Conservation (phyloP, 345 rosid species). For the Linum lewisii region DNA sequence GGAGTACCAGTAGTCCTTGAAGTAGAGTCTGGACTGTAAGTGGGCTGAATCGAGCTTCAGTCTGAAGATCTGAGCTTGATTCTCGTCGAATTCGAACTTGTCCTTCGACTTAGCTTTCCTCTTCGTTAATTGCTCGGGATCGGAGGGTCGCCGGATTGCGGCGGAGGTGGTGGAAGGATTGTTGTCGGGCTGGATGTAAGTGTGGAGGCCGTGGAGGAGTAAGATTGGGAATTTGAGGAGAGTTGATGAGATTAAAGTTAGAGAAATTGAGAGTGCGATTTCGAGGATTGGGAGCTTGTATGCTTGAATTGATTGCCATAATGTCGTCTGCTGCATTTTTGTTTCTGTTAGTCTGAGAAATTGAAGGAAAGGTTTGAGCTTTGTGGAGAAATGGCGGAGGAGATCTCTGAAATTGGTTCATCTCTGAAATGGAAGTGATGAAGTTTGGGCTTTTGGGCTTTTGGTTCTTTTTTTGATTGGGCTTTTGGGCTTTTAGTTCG, state of each 20-base stretch:
- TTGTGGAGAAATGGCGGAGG: too few species aligned
- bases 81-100: constrained; percentile 75
- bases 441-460: too few species aligned
- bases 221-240: constrained; percentile 51
- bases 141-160: constrained; percentile 10
- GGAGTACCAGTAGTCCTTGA: constrained; percentile 39
- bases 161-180: constrained; percentile 47
- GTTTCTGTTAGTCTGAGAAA: neutral
- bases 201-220: constrained; percentile 62
- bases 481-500: too few species aligned
- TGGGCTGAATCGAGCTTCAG: constrained; percentile 74
- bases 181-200: constrained; percentile 91
- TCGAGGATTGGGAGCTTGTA: constrained; percentile 51
- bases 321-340: neutral
- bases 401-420: too few species aligned
- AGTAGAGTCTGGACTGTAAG: constrained; percentile 61
- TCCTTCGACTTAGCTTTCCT: constrained; percentile 52
- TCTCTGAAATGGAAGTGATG: too few species aligned
- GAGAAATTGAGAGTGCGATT: constrained; percentile 27
- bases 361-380: too few species aligned
- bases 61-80: constrained; percentile 88
- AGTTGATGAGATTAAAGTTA: constrained; percentile 41
- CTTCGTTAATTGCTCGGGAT: constrained; percentile 20
- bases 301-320: constrained; percentile 23
- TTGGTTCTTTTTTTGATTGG: too few species aligned